Base-by-base conservation (phyloP, 164 flowering plant genomes). In the Stephania japonica region DNA sequence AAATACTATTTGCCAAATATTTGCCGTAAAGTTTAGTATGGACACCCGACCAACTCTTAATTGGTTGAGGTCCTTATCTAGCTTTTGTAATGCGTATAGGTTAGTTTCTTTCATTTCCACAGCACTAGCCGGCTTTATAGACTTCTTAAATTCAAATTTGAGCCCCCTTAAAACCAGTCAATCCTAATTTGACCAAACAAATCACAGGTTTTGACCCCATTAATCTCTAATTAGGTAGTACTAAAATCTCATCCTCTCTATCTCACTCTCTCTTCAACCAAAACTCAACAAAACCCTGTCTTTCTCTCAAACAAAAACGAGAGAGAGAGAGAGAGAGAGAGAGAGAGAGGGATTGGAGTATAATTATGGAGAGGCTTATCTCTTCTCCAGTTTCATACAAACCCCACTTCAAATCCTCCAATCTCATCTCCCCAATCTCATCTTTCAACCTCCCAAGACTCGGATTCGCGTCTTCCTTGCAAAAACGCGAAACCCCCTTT, bases 281-380 rank as follows among this genome's bases (percentile, higher is more conserved):
- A 16, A 56, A 16, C 62, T 32, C 62, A 56, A 0, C 21, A 56
- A 56, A 56, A 11, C n/a, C 62, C 16, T 56, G 3, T 53, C 61
- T 4, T 53, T 13, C 18, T 10, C 61, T 53, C 14, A 16, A 53
- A 53, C 61, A 16, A 53, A 53, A 16, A 14, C 18, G 5, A n/a
- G 62, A 5, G 5, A n/a, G 19, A 53, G 21, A 56, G 66, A 32
- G 14, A 63, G 25, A 11, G 23, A 63, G 8, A 67, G 69, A 32
- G 69, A 67, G 69, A 68, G 50, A 68, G 49, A 68, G 49, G 49
- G 49, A 42, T 10, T 32, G 1, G 38, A 32, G 38, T 32, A 32
- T 32, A 2, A 32, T 32, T 23, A 68, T 68, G 70, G 70, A 68
- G 70, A 68, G 70, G 47, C 70, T 68, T 68, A 68, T 68, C 70